phyloP scores from a whole-genome alignment of 371 early-diverging fungal species.

The Haplosporangium sp. region DNA sequence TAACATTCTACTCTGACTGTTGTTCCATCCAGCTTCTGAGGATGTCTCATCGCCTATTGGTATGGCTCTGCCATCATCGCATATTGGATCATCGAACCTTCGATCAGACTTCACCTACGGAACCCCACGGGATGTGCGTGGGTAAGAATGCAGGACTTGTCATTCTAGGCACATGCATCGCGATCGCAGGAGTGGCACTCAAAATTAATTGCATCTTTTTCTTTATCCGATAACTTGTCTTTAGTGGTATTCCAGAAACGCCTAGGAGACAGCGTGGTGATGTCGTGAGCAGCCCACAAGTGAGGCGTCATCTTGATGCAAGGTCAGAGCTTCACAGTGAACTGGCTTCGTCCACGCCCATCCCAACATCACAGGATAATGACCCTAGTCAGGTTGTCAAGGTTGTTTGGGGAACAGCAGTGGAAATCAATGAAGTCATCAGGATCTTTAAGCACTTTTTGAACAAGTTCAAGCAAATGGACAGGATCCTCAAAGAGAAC shows the following conservation, averaged over 20 bases:
- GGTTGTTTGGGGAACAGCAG: slow-evolving; percentile 99
- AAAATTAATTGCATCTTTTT: not conserved
- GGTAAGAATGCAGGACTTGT: slow-evolving; percentile 12
- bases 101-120: slow-evolving; percentile 43
- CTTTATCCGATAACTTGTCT: not conserved
- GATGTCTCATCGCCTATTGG: slow-evolving; percentile 37
- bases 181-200: too few relatives aligned
- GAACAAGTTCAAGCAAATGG: slow-evolving; percentile 73
- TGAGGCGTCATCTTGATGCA: slow-evolving; percentile 36
- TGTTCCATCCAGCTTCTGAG: slow-evolving; percentile 14
- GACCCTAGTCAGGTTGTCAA: slow-evolving; percentile 47
- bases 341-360: slow-evolving; percentile 26
- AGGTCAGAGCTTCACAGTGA: slow-evolving; percentile 34
- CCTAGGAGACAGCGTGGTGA: slow-evolving; percentile 44
- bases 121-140: slow-evolving; percentile 26
- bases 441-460: slow-evolving; percentile 93
- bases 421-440: slow-evolving; percentile 94
- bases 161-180: not conserved
- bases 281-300: slow-evolving; percentile 49
- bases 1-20: not conserved
- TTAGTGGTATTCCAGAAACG: slow-evolving; percentile 26
- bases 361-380: slow-evolving; percentile 38
- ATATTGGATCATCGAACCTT: slow-evolving; percentile 40
- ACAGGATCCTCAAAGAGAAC: slow-evolving; percentile 64
- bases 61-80: slow-evolving; percentile 42